A percentile compares a stretch with the other conserved stretches of the same genome.
phyloP scores from a whole-genome alignment of 495 filamentous ascomycete genomes.

The Xylaria intraflava region DNA sequence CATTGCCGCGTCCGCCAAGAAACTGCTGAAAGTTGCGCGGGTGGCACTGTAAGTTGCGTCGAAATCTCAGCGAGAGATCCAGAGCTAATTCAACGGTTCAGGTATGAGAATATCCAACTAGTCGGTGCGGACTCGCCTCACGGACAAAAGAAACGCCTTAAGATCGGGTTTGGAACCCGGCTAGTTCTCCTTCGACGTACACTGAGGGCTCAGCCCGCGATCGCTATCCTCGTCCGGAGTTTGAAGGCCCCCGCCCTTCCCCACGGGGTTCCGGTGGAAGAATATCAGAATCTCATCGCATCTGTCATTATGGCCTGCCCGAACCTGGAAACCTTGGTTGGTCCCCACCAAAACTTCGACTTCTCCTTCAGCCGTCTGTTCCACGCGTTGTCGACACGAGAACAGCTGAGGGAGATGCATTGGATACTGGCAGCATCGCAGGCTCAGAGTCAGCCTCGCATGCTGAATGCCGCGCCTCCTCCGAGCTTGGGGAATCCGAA shows the following conservation, averaged over 20 bases:
- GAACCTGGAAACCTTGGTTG: constrained; percentile 69
- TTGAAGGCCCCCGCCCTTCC: constrained; percentile 66
- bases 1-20: constrained; percentile 58
- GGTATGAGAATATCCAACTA: constrained; percentile 66
- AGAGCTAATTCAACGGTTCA: constrained; percentile 23
- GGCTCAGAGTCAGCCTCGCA: constrained; percentile 27
- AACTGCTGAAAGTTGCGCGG: constrained; percentile 61
- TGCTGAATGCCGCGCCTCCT: constrained; percentile 20
- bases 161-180: constrained; percentile 59
- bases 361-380: constrained; percentile 69
- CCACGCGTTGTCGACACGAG: constrained; percentile 71
- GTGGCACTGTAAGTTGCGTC: constrained; percentile 51
- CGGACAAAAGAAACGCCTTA: constrained; percentile 56
- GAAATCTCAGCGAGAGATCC: not conserved
- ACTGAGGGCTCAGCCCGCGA: constrained; percentile 58
- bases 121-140: constrained; percentile 57
- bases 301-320: constrained; percentile 82
- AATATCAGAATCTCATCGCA: constrained; percentile 66
- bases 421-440: constrained; percentile 59
- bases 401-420: constrained; percentile 65
- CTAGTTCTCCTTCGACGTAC: constrained; percentile 71
- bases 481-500: constrained; percentile 19
- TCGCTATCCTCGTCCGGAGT: constrained; percentile 66
- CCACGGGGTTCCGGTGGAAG: constrained; percentile 43
- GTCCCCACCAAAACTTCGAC: constrained; percentile 62